Conservation (phyloP, 192 early-diverging fungal genomes). For the Backusella luteola region DNA sequence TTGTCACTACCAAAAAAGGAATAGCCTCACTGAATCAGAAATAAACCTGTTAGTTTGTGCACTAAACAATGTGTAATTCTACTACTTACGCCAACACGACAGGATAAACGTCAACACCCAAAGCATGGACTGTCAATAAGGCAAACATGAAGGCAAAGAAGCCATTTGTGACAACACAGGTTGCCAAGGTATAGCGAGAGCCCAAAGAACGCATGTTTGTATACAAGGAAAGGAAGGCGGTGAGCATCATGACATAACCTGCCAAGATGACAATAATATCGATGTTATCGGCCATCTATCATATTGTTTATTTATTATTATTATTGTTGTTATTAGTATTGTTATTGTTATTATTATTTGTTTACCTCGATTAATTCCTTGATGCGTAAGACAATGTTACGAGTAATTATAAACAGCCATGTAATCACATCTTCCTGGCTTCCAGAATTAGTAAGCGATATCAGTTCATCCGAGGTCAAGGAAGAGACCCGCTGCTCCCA, state of each 20-base stretch:
- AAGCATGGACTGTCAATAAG: conserved; percentile 62
- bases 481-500: conserved; percentile 56
- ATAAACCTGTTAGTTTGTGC: not conserved
- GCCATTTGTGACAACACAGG: conserved; percentile 67
- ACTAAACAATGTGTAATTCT: not conserved
- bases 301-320: not conserved
- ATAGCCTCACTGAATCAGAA: conserved; percentile 65
- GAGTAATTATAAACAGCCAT: conserved; percentile 50
- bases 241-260: conserved; percentile 80
- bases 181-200: conserved; percentile 75
- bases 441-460: conserved; percentile 33
- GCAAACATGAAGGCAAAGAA: conserved; percentile 79
- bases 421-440: conserved; percentile 50
- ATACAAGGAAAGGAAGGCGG: conserved; percentile 78
- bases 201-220: conserved; percentile 84
- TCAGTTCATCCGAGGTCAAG: conserved; percentile 38
- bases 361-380: conserved; percentile 58
- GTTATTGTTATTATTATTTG: not conserved
- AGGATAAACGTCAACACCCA: conserved; percentile 69
- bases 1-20: conserved; percentile 87
- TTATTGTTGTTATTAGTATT: not conserved
- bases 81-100: conserved; percentile 56
- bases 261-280: conserved; percentile 78
- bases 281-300: conserved; percentile 58
- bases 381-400: conserved; percentile 59